Conservation (phyloP, 1,284 basidiomycete species). For the Prillingera fragicola region DNA sequence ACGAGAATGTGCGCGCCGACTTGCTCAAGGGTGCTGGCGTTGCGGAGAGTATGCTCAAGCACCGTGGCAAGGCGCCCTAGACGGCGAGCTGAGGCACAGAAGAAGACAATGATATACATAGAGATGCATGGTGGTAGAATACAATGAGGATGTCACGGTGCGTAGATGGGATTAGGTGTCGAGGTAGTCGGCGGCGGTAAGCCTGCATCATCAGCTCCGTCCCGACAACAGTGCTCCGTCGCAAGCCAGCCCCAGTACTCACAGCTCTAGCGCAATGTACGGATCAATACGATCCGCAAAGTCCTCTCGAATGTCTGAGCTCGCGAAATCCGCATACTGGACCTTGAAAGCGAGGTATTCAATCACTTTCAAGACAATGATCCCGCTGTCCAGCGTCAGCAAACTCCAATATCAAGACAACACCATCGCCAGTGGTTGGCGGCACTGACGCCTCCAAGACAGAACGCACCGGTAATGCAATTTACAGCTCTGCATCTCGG, state of each 20-base stretch:
- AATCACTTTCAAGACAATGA: conserved; percentile 55
- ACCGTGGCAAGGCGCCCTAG: conserved; percentile 18
- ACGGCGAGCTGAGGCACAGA: background rate
- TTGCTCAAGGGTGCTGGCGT: conserved; percentile 69
- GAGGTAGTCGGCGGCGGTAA: conserved; percentile 50
- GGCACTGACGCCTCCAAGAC: background rate
- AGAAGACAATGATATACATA: background rate
- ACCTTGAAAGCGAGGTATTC: conserved; percentile 56
- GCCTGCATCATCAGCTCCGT: conserved; percentile 18
- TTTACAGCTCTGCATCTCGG: conserved; percentile 43
- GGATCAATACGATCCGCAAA: conserved; percentile 54
- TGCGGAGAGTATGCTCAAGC: conserved; percentile 68
- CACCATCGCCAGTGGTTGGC: background rate
- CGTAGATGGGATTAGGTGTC: conserved; percentile 25
- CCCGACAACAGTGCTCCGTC: background rate
- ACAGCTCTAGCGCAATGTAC: conserved; percentile 57
- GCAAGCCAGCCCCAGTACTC: conserved; percentile 20
- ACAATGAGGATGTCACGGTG: background rate
- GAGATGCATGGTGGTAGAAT: conserved; percentile 1
- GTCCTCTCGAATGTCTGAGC: conserved; percentile 52
- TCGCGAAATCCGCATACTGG: conserved; percentile 48
- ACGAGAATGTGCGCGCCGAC: conserved; percentile 69
- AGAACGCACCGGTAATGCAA: conserved; percentile 46
- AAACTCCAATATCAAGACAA: background rate
- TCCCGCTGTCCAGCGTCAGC: conserved; percentile 39